Base-by-base conservation (phyloP, 371 early-diverging fungal genomes). In the Nosema muscidifuracis region DNA sequence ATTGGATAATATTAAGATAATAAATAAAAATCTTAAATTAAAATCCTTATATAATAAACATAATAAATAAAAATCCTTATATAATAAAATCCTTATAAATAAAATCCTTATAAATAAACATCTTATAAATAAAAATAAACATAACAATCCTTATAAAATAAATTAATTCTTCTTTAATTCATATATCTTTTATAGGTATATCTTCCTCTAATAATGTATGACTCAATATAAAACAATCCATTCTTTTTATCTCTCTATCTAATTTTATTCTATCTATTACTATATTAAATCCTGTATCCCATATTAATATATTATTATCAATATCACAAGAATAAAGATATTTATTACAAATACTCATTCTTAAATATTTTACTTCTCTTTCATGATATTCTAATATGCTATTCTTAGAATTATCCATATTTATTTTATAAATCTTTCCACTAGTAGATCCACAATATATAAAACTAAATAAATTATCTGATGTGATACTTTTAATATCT, bases 301-400 rank as follows among this genome's bases (percentile, higher is more conserved):
- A 75, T n/a, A 69, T 42, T 38, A 42, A 58, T 13, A 75, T 38
- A 3, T 30, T 22, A 10, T 53, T 61, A 10, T 58, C 43, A 20
- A 3, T 24, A 51, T 68, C 69, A 20, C 64, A 24, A 57, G 70
- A 64, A 31, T 58, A 75, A 16, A 75, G 7, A 22, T 63, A 63
- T 26, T 20, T 44, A 22, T 68, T 60, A 44, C 69, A 69, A 33
- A 69, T 58, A 24, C 70, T 69, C 30, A 69, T 38, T 33, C 33
- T 47, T 24, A 75, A 15, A 15, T 36, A 36, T 9, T 31, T 43
- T 20, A 69, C 55, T 30, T 4, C 16, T n/a, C 33, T 42, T 20
- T 44, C 44, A 28, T 75, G 75, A 22, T 69, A 75, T n/a, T 24
- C 63, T 42, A 75, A 36, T 16, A 24, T 20, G 0, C 2, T 50